A percentile compares a stretch with the other conserved stretches of the same genome.
Conservation (phyloP, 192 early-diverging fungal genomes). For the Linnemannia exigua region DNA sequence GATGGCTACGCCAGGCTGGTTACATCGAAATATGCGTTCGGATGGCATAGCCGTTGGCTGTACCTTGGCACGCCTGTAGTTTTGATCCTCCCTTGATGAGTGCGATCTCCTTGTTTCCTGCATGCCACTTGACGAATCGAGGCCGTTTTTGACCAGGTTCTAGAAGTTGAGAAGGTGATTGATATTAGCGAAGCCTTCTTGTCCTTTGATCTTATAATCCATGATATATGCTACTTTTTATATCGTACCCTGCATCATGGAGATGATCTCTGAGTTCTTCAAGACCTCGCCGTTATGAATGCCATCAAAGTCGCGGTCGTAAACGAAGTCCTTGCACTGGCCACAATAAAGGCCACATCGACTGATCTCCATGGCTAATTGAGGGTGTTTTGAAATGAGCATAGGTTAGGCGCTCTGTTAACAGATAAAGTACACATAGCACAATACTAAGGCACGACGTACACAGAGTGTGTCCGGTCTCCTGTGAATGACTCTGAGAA, state of each 20-base stretch:
- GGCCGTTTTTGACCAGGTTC: slow-evolving; percentile 65
- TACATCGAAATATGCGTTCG: too few relatives aligned
- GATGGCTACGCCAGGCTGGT: slow-evolving; percentile 39
- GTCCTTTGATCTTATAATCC: slow-evolving; percentile 55
- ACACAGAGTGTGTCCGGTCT: slow-evolving; percentile 70
- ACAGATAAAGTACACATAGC: not conserved
- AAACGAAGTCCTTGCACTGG: slow-evolving; percentile 88
- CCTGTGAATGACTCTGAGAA: slow-evolving; percentile 63
- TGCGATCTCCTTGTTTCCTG: slow-evolving; percentile 67
- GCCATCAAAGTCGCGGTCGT: slow-evolving; percentile 80
- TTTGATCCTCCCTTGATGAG: slow-evolving; percentile 62
- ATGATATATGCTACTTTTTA: not conserved
- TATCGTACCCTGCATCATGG: slow-evolving; percentile 45
- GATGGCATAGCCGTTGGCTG: not conserved
- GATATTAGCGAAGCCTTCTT: slow-evolving; percentile 48
- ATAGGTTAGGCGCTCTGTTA: not conserved
- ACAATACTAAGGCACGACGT: slow-evolving; percentile 2
- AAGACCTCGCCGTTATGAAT: slow-evolving; percentile 33
- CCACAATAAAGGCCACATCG: slow-evolving; percentile 78
- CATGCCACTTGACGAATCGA: slow-evolving; percentile 69
- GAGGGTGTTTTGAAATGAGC: not conserved
- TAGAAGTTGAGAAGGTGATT: slow-evolving; percentile 13
- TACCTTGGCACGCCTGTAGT: slow-evolving; percentile 66
- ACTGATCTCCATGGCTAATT: slow-evolving; percentile 83
- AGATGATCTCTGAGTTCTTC: slow-evolving; percentile 40